A percentile compares a stretch with the other conserved stretches of the same genome.
These are phyloP conservation scores for Wolfiporia cocos DNA, from an alignment of 1,284 basidiomycete species.

Conservation along the genomic window DNA sequence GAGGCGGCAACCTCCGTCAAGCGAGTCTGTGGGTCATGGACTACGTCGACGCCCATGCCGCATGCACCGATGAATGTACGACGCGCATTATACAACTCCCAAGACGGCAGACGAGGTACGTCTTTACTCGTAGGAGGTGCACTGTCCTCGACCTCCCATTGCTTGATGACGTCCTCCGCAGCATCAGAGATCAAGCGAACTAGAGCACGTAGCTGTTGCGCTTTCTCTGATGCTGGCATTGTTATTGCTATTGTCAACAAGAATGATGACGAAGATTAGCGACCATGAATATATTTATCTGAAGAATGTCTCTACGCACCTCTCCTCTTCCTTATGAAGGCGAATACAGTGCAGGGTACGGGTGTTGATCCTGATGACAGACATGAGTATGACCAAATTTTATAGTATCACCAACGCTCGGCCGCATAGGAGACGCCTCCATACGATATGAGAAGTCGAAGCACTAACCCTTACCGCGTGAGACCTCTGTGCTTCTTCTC, in stretches of 20 bases:
- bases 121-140: neutral
- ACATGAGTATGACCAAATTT: too few species aligned
- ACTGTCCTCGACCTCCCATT: conserved; percentile 4
- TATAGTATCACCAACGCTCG: too few species aligned
- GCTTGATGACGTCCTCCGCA: conserved; percentile 6
- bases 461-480: too few species aligned
- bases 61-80: conserved; percentile 8
- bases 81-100: conserved; percentile 8
- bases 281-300: too few species aligned
- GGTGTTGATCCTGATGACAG: too few species aligned
- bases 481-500: too few species aligned
- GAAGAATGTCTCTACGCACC: neutral
- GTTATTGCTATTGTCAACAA: too few species aligned
- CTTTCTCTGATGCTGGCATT: conserved; percentile 2
- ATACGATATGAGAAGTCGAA: too few species aligned
- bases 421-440: too few species aligned
- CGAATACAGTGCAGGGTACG: too few species aligned
- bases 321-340: neutral
- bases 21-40: conserved; percentile 9
- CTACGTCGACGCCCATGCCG: conserved; percentile 9
- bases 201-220: conserved; percentile 2
- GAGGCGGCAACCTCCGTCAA: conserved; percentile 7
- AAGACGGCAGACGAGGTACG: conserved; percentile 1
- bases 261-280: neutral
- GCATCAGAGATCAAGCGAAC: conserved; percentile 2